Base-by-base conservation (phyloP, 2,329 filamentous ascomycete species). In the Drechmeria coniospora region DNA sequence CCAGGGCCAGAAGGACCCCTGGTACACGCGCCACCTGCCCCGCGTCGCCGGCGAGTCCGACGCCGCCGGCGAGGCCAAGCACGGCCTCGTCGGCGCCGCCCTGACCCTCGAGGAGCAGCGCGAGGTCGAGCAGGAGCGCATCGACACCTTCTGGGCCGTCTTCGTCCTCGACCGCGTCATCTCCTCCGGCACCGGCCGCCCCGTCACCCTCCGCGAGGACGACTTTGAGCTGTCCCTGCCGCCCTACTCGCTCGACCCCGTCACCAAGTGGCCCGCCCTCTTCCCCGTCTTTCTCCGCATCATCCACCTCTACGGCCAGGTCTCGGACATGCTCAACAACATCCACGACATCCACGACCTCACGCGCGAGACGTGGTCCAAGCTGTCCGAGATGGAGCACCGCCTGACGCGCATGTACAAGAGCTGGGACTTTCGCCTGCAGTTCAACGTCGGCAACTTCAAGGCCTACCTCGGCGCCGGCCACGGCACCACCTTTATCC, bases 101-200 rank as follows among this genome's bases (percentile, higher is more conserved):
- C 45, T 52, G 34, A 65, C 48, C 32, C 58, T 51, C 2, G 48
- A 54, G 28, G 73, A 75, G 42, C 70, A 67, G 49, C 65, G 57
- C 36, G 76, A 69, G 41, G 68, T 80, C 4, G 82, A 92, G 41
- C 73, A 83, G 36, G 83, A 92, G 45, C 70, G 81, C 11, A 74
- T 83, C 23, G 81, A 92, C 42, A 87, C 83, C 0, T 84, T 92
- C 39, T 93, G 83, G 83, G 76, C 81, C 4, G 78, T 92, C 8
- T 92, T 92, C 49, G 77, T 92, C 37, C 65, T 92, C 2, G 83
- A 93, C 43, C 68, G 83, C 13, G 77, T 87, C 35, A 87, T 92
- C 15, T 92, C 83, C 0, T 87, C 80, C 0, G 83, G 83, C 0
- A 90, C 82, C 0, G 84, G 84, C 8, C 66, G 83, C 11, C 78